Conservation (phyloP, 2,329 filamentous ascomycete species). For the Pseudocercospora pini-densiflorae region DNA sequence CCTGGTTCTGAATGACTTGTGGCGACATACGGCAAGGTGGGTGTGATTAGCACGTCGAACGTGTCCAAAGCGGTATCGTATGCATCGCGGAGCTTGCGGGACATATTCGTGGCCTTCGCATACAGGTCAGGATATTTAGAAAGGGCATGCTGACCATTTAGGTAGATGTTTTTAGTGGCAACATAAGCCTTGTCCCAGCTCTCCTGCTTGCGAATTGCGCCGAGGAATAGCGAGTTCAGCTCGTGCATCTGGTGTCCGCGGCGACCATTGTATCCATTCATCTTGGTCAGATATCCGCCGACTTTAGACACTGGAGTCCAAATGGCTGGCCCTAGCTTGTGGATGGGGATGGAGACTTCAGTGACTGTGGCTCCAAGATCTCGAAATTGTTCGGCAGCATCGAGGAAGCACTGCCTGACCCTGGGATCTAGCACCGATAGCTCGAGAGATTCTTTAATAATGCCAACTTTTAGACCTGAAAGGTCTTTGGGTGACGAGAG, state of each 20-base stretch:
- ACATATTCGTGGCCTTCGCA: conserved; percentile 51
- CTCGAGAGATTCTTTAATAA: conserved; percentile 50
- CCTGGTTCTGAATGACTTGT: conserved; percentile 48
- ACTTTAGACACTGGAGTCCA: conserved; percentile 54
- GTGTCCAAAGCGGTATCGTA: conserved; percentile 50
- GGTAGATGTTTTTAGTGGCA: conserved; percentile 60
- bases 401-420: conserved; percentile 44
- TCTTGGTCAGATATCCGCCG: conserved; percentile 51
- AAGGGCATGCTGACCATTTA: conserved; percentile 56
- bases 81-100: conserved; percentile 50
- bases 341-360: conserved; percentile 53
- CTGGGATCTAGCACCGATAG: conserved; percentile 43
- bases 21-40: conserved; percentile 54
- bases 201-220: conserved; percentile 47
- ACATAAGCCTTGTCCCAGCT: conserved; percentile 59
- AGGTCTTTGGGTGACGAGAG: conserved; percentile 31
- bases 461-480: conserved; percentile 43
- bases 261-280: conserved; percentile 47
- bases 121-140: conserved; percentile 53
- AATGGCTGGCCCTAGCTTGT: conserved; percentile 53
- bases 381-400: conserved; percentile 43
- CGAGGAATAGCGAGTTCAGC: conserved; percentile 56
- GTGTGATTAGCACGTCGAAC: conserved; percentile 54
- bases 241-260: conserved; percentile 56
- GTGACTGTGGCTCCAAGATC: conserved; percentile 49